Evolutionary conservation across 106 monocot species (phyloP).

Genomic region (Gastrodia elata): DNA sequence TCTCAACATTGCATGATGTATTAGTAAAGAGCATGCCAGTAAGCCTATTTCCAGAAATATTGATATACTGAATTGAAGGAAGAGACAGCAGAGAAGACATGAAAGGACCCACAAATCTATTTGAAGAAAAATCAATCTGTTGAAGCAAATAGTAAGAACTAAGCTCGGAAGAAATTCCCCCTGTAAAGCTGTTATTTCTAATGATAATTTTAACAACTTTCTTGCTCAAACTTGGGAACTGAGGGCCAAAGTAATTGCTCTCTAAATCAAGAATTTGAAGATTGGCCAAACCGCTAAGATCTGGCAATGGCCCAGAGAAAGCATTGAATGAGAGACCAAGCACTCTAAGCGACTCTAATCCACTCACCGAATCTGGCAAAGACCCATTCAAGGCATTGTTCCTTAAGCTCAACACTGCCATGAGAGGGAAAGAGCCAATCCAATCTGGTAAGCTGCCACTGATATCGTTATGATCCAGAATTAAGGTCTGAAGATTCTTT

Average conservation of each 20-base stretch:
- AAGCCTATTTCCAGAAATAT: slow-evolving; percentile 65
- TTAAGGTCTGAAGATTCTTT: slow-evolving; percentile 57
- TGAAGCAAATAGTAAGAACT: slow-evolving; percentile 47
- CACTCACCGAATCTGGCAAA: slow-evolving; percentile 47
- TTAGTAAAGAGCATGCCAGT: slow-evolving; percentile 80
- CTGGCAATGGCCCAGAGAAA: slow-evolving; percentile 57
- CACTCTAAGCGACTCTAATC: slow-evolving; percentile 49
- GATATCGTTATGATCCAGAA: slow-evolving; percentile 76
- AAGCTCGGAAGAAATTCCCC: slow-evolving; percentile 50
- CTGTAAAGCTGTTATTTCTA: slow-evolving; percentile 70
- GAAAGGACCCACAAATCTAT: slow-evolving; percentile 85
- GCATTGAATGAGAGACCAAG: slow-evolving; percentile 62
- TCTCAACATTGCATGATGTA: slow-evolving; percentile 50
- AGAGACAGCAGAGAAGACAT: slow-evolving; percentile 51
- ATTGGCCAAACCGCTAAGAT: slow-evolving; percentile 51
- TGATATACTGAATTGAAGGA: slow-evolving; percentile 58
- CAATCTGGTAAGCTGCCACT: slow-evolving; percentile 37
- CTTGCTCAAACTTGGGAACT: slow-evolving; percentile 65
- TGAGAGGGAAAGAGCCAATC: slow-evolving; percentile 30
- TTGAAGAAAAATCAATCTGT: slow-evolving; percentile 63
- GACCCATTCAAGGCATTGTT: slow-evolving; percentile 62
- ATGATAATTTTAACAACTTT: slow-evolving; percentile 60
- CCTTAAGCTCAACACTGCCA: slow-evolving; percentile 55
- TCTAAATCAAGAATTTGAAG: slow-evolving; percentile 81
- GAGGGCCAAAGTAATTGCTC: slow-evolving; percentile 69